Evolutionary conservation across 352 stramenopile species (phyloP), one percentile per base, ranked within the genome.

Genomic region (Aphanomyces astaci): DNA sequence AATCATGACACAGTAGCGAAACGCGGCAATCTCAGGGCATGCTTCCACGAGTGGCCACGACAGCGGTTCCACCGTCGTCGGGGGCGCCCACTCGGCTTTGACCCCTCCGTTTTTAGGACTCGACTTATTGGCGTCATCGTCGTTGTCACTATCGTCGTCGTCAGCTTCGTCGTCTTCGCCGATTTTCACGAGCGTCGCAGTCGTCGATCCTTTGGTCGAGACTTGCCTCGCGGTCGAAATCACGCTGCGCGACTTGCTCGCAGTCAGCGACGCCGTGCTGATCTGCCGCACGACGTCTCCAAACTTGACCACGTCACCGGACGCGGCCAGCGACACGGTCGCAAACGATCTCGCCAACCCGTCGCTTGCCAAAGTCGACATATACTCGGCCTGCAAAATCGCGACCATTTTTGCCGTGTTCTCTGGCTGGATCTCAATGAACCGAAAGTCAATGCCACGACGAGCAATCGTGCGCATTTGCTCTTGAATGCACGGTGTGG

Each of bases 391-490:
- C 9, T 71, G 32, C 27, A 84, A 53, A 9, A 80, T 77, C 22
- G 27, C 9, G 19, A 63, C 59, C 73, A 84, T 84, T 45, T 75
- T 78, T 13, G 72, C 49, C 0, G 75, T 81, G 27, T 43, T 10
- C 0, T 4, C 9, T 4, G 75, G 73, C 0, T 66, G 0, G 17
- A 78, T 70, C 36, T 81, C 74, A 13, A 84, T 73, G 22, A 80
- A 73, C 4, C 73, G 74, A 22, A 84, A 76, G n/a, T 84, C 77
- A 27, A 84, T 77, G 0, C 75, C 77, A 1, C 60, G 52, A 1
- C 7, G 22, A 10, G 62, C 68, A 1, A 84, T 46, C 64, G 66
- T 52, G 33, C 71, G 56, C 75, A 80, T 78, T 64, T 81, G 72
- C 28, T 43, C 31, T 15, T 71, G 72, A 63, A 82, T 82, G 32